Evolutionary conservation across 441 rosid genomes (phyloP), one percentile per base, ranked within the genome.

Genomic region (Dalechampia spathulata): DNA sequence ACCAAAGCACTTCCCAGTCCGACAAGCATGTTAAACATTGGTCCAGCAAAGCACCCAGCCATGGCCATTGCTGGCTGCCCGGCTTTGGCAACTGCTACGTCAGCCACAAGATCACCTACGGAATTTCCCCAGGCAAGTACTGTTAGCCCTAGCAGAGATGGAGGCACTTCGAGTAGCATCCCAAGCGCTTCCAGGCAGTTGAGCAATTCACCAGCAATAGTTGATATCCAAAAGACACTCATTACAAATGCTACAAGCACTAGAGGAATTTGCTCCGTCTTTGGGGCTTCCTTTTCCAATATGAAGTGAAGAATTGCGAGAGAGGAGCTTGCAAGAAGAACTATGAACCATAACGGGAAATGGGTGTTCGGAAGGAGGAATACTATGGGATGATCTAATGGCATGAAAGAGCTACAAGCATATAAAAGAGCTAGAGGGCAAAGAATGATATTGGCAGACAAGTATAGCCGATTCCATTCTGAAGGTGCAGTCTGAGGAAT

Each of bases 111-210:
- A 63, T 92, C 98, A 15, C 96, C 98, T 17, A 88, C 96, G 0
- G 98, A 92, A 73, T 92, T 92, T 50, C 99, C 96, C 99, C 99
- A 92, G 19, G 99, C 96, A 45, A 92, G 96, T 26, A 88, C 90
- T 0, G 96, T 92, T 32, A 92, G 78, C 56, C 96, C 99, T 1
- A 92, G 90, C 49, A 92, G 78, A 5, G 96, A 80, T 0, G 96
- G 82, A 49, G 89, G 91, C 56, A 86, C 64, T 67, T 86, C 72
- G 43, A 92, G 95, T 62, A 88, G 71, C 26, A 64, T 61, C 39
- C 96, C 99, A 15, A 92, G 77, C 30, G 94, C 94, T 19, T 84
- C 87, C 58, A 92, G 70, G 72, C 98, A 92, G 75, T 80, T 80
- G 2, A 92, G 83, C 9, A 92, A 79, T 65, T 92, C 98, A 42